Evolutionary conservation across 2,329 filamentous ascomycete species (phyloP).

Genomic region (Penicillium sp.): DNA sequence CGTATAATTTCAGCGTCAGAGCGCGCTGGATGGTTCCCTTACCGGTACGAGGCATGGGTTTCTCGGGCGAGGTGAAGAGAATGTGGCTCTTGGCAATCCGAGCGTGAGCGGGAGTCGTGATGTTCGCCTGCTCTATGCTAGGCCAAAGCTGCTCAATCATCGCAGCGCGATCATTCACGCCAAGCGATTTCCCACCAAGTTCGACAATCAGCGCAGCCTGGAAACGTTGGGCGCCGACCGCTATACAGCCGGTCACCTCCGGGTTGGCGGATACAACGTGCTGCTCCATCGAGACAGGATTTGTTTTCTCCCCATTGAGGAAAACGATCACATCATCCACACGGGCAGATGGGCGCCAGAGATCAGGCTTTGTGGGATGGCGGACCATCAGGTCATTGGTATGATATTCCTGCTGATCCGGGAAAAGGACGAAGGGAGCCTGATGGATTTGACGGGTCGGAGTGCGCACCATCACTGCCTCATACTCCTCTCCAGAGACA

Average conservation of each 20-base stretch:
- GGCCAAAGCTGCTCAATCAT: slow-evolving; percentile 1
- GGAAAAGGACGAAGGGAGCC: neutral
- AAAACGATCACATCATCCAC: slow-evolving; percentile 50
- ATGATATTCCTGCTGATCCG: neutral
- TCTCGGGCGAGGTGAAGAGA: neutral
- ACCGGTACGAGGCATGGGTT: slow-evolving; percentile 3
- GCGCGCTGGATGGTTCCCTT: slow-evolving; percentile 8
- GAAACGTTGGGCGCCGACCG: slow-evolving; percentile 1
- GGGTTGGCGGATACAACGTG: neutral
- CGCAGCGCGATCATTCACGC: neutral
- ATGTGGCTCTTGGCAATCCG: neutral
- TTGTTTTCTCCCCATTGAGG: slow-evolving; percentile 52
- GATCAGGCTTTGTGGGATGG: slow-evolving; percentile 43
- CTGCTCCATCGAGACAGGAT: slow-evolving; percentile 50
- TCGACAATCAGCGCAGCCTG: neutral
- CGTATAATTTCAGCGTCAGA: slow-evolving; percentile 1
- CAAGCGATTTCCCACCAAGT: neutral
- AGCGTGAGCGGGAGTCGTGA: slow-evolving; percentile 1
- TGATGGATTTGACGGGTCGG: neutral
- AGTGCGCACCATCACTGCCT: neutral
- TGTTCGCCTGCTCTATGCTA: neutral
- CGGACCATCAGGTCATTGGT: slow-evolving; percentile 51
- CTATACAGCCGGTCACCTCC: neutral
- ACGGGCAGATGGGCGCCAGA: slow-evolving; percentile 50
- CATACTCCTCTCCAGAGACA: neutral